Evolutionary conservation across 2,329 filamentous ascomycete species (phyloP), one percentile per base, ranked within the genome.

Genomic region (Arachnopeziza araneosa): DNA sequence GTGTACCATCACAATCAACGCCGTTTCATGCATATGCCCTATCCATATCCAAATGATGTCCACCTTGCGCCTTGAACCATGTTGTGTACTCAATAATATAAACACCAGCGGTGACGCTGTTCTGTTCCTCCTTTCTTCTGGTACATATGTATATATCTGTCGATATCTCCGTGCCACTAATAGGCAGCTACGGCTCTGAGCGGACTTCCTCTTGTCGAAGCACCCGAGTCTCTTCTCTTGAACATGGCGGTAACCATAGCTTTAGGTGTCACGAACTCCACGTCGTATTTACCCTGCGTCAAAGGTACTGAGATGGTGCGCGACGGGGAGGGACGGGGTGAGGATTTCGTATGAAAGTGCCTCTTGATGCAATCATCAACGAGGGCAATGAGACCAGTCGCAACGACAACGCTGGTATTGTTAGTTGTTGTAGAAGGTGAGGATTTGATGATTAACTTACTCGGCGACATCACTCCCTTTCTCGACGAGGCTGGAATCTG

Each of bases 291-390:
- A 71, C 67, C 57, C 23, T 70, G 68, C 4, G 78, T 73, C 58
- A 79, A 72, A 9, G 84, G 82, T 23, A 84, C 77, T 32, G 78
- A 76, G 68, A 84, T 73, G 56, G 78, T 77, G 19, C 79, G 79
- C 2, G 36, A 44, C 2, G 36, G 36, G 6, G 36, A 44, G 30
- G 52, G 6, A 75, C 75, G 59, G 78, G 77, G 67, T 19, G 36
- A 44, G 36, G 36, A 12, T 57, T 66, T 68, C 23, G 64, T 32
- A 22, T 69, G 64, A 62, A 71, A 71, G 55, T 62, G 66, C 9
- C 66, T 60, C 75, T 90, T 90, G 78, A 98, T 96, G 77, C 87
- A 91, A 76, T 98, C 91, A 71, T 98, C 93, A 56, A 96, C 88
- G 52, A 98, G 84, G 8, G 90, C 85, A 68, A 96, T 44, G 36